Evolutionary conservation across 345 rosid species (phyloP).

Genomic region (Hibiscus trionum): DNA sequence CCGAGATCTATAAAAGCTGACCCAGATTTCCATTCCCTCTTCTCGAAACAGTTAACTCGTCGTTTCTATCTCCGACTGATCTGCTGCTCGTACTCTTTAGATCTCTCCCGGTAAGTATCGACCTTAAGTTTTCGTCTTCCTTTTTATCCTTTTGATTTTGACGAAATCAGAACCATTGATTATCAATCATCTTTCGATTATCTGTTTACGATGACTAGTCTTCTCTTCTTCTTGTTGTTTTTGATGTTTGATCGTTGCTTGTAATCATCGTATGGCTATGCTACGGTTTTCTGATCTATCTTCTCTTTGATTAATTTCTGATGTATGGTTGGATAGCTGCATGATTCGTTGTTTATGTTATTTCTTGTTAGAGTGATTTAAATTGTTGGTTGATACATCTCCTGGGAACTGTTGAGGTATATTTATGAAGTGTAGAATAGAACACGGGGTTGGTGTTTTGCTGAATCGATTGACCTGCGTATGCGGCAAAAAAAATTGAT

Average conservation of each 20-base stretch:
- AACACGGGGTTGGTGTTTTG: not conserved
- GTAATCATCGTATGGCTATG: not conserved
- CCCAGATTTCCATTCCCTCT: not conserved
- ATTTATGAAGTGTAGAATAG: not conserved
- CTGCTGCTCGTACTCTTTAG: conserved; percentile 3
- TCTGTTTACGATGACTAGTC: not conserved
- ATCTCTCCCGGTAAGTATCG: conserved; percentile 22
- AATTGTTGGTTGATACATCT: not conserved
- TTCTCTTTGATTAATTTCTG: not conserved
- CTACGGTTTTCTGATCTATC: not conserved
- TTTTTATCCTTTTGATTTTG: not conserved
- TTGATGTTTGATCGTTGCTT: not conserved
- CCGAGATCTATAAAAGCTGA: not conserved
- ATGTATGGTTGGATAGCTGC: not conserved
- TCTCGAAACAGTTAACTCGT: conserved; percentile 14
- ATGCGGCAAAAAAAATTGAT: not conserved
- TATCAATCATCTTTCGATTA: not conserved
- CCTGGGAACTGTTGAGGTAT: not conserved
- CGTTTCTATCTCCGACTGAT: conserved; percentile 5
- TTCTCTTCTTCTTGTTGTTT: not conserved
- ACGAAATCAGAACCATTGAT: conserved; percentile 4
- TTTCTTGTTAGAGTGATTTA: not conserved
- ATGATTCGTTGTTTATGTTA: not conserved
- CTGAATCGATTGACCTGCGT: not conserved
- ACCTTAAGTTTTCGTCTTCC: not conserved